Percentiles rank a stretch among this genome's conserved stretches.
Evolutionary conservation across 805 yeast species (phyloP).

Genomic region (Hyphopichia homilentoma): DNA sequence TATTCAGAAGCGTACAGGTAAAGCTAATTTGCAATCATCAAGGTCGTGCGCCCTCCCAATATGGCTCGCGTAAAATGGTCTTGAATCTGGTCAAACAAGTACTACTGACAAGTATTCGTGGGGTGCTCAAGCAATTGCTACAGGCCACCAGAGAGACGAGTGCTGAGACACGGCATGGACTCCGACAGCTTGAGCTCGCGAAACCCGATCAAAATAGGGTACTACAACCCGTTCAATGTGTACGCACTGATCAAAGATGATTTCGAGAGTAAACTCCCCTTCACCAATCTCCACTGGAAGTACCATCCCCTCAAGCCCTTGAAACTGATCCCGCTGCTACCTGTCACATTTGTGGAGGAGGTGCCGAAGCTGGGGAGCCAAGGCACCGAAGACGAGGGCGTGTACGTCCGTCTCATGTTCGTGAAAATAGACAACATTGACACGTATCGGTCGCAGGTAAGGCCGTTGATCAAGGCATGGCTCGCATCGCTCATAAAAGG

Average conservation of each 20-base stretch:
- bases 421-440: conserved; percentile 66
- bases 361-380: conserved; percentile 36
- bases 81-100: no score
- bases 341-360: conserved; percentile 55
- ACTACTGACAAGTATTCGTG: no score
- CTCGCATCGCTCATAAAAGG: conserved; percentile 39
- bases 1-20: no score
- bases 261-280: conserved; percentile 45
- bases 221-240: conserved; percentile 71
- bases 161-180: no score
- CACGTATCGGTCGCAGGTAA: conserved; percentile 68
- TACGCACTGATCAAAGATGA: conserved; percentile 43
- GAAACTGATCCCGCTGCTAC: conserved; percentile 59
- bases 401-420: conserved; percentile 66
- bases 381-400: conserved; percentile 31
- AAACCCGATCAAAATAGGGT: conserved; percentile 45
- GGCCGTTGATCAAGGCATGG: conserved; percentile 87
- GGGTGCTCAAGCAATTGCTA: no score
- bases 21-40: no score
- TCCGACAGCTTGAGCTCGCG: background rate
- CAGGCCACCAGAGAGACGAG: no score
- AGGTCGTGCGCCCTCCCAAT: no score
- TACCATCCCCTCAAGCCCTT: conserved; percentile 45
- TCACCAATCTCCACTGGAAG: conserved; percentile 72
- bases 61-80: no score